A percentile compares a stretch with the other conserved stretches of the same genome.
Evolutionary conservation across 83 land plant species (phyloP).

Genomic region (Picea mariana): DNA sequence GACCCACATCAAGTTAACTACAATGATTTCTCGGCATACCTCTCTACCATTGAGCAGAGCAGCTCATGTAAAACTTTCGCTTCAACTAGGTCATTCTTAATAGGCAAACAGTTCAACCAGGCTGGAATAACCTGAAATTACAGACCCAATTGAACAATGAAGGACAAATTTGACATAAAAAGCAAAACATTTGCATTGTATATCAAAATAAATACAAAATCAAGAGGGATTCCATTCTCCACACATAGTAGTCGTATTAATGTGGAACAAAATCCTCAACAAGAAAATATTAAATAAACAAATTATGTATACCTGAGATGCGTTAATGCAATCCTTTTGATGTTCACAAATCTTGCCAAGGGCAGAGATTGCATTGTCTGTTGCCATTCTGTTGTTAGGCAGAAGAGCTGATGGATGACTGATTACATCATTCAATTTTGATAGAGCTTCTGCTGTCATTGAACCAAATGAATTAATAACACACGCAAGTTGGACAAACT

Average conservation of each 20-base stretch:
- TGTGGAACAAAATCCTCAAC: background rate
- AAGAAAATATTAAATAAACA: background rate
- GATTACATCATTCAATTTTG: conserved; percentile 43
- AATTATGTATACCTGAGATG: conserved; percentile 31
- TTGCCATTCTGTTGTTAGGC: conserved; percentile 46
- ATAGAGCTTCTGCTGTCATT: conserved; percentile 32
- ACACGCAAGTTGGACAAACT: background rate
- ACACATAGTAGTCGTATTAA: background rate
- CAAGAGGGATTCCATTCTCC: background rate
- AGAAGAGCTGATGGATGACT: conserved; percentile 45
- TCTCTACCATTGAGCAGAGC: conserved; percentile 55
- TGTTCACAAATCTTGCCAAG: conserved; percentile 58
- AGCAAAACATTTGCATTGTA: background rate
- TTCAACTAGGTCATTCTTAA: conserved; percentile 47
- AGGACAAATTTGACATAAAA: background rate
- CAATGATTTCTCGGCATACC: conserved; percentile 22
- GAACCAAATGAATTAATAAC: background rate
- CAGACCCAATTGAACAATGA: background rate
- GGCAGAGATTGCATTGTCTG: conserved; percentile 63
- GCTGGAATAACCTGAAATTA: conserved; percentile 50
- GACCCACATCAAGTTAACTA: background rate
- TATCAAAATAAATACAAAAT: background rate
- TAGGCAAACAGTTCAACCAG: conserved; percentile 50
- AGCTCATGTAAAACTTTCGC: conserved; percentile 60
- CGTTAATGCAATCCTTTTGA: conserved; percentile 55